Base-by-base conservation (phyloP, 176 grass and related monocot genomes). In the Hordeum marinum region DNA sequence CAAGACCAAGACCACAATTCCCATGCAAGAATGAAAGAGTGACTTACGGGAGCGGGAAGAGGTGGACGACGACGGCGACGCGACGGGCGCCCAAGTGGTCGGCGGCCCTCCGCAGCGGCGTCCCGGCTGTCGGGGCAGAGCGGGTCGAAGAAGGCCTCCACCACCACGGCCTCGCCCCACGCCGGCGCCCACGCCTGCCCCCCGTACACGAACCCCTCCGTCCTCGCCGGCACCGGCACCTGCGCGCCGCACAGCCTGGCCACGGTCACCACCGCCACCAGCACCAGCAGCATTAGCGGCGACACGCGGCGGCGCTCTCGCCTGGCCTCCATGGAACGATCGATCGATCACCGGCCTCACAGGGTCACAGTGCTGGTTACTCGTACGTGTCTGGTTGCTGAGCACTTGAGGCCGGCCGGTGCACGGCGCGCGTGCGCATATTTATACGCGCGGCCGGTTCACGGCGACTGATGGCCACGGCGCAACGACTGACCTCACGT, bases 101-200 rank as follows among this genome's bases (percentile, higher is more conserved):
- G 29, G 88, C 46, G 46, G 46, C 46, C 46, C 46, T 50, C 46
- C 1, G 46, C 8, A 98, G 89, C 43, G 63, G 24, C 23, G 80
- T 85, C 95, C 95, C 93, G 91, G 90, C 95, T 98, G 84, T 98
- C 91, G 0, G 46, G 95, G 76, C 95, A 98, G 14, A 98, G 23
- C 0, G 95, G 95, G 35, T 98, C 93, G 9, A 98, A 84, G 46
- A 50, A 50, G 46, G 46, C 46, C 46, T 98, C 95, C 14, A 98
- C 89, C 37, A 98, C 85, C 41, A 98, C 93, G 1, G 95, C 90
- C 72, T 86, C 58, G 46, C 95, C 92, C 92, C 87, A 91, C 20
- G 89, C 79, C 15, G 89, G 84, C 46, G 46, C 70, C 41, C 40
- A 24, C 41, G 29, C 55, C 40, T 50, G 46, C 1, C 46, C 72